Evolutionary conservation across 2,329 filamentous ascomycete genomes (phyloP).

Genomic region (Trichophyton schoenleinii): DNA sequence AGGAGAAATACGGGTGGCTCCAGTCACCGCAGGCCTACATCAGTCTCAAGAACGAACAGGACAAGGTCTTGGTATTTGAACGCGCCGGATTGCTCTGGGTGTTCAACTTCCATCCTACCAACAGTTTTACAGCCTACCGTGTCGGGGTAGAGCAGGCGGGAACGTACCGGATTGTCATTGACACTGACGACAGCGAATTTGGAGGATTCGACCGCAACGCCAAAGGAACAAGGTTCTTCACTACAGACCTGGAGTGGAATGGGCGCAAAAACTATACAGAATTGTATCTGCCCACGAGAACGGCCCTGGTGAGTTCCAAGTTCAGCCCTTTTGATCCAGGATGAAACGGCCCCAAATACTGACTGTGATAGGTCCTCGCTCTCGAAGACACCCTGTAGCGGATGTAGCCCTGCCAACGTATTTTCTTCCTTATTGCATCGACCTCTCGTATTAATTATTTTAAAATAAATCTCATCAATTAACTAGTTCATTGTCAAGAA

Average conservation of each 20-base stretch:
- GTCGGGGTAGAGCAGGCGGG: slow-evolving; percentile 75
- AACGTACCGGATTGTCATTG: slow-evolving; percentile 76
- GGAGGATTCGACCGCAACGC: slow-evolving; percentile 71
- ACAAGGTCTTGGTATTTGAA: slow-evolving; percentile 95
- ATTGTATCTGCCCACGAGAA: slow-evolving; percentile 75
- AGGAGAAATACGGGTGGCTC: slow-evolving; percentile 86
- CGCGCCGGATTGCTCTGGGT: slow-evolving; percentile 79
- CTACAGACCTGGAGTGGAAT: slow-evolving; percentile 84
- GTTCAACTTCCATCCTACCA: slow-evolving; percentile 85
- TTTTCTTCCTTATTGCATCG: neutral
- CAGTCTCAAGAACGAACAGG: slow-evolving; percentile 80
- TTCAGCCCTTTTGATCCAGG: neutral
- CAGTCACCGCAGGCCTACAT: slow-evolving; percentile 77
- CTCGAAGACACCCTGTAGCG: slow-evolving; percentile 28
- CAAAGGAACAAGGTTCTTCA: slow-evolving; percentile 77
- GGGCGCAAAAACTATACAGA: slow-evolving; percentile 79
- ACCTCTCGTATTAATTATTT: too few species aligned
- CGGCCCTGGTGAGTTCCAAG: slow-evolving; percentile 55
- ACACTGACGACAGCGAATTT: slow-evolving; percentile 62
- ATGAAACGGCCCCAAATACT: neutral
- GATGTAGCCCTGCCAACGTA: neutral
- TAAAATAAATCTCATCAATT: too few species aligned
- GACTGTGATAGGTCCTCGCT: slow-evolving; percentile 39
- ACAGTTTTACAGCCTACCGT: slow-evolving; percentile 83
- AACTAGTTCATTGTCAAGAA: too few species aligned